A percentile compares a stretch with the other conserved stretches of the same genome.
Conservation (phyloP, 441 rosid species). For the Jatropha podagrica region DNA sequence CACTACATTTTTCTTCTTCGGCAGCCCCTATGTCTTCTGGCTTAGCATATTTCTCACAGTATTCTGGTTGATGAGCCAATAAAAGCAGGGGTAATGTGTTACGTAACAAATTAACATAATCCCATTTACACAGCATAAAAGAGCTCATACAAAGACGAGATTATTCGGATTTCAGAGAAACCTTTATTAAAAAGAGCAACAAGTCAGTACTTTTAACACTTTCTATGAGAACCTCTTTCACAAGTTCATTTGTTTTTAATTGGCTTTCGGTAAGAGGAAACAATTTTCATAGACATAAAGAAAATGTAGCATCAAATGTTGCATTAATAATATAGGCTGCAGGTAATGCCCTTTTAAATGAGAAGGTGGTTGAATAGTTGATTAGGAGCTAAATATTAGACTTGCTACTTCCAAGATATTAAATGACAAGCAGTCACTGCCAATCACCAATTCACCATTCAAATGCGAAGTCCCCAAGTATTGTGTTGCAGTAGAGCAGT, state of each 20-base stretch:
- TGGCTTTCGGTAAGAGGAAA: background rate
- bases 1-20: conserved; percentile 51
- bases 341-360: background rate
- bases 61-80: conserved; percentile 39
- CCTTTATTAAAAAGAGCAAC: background rate
- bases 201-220: background rate
- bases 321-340: too few species aligned
- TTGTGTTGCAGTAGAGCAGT: background rate
- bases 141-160: background rate
- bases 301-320: too few species aligned
- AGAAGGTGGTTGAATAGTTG: background rate
- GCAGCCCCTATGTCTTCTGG: conserved; percentile 48
- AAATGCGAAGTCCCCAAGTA: too few species aligned
- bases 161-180: background rate
- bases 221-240: background rate
- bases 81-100: background rate
- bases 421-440: too few species aligned
- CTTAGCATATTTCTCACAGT: conserved; percentile 73
- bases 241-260: background rate
- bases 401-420: background rate
- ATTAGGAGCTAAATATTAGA: background rate
- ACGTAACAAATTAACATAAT: background rate
- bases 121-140: too few species aligned
- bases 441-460: too few species aligned
- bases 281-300: too few species aligned